Percentiles rank a stretch among this genome's conserved stretches.
phyloP scores from a whole-genome alignment of 352 stramenopile species.

The Halophytophthora polymorphica region DNA sequence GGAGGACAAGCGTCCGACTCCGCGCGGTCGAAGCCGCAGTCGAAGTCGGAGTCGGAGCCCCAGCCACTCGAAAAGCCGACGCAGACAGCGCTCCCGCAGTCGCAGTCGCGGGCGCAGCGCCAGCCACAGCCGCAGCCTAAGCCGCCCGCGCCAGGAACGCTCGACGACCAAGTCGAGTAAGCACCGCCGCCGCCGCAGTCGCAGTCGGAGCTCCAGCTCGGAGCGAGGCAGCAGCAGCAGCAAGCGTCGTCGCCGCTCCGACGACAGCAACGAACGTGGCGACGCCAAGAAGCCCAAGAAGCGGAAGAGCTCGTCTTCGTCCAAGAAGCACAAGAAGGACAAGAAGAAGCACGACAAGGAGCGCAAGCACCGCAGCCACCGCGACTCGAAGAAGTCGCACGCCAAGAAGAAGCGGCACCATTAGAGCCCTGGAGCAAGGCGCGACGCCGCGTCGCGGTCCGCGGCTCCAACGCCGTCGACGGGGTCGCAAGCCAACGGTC shows the following conservation, averaged over 20 bases:
- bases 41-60: constrained; percentile 31
- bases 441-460: no score
- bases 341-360: constrained; percentile 51
- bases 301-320: constrained; percentile 22
- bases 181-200: constrained; percentile 13
- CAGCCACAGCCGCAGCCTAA: constrained; percentile 9
- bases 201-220: constrained; percentile 15
- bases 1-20: constrained; percentile 18
- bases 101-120: constrained; percentile 21
- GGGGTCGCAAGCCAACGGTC: no score
- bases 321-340: constrained; percentile 36
- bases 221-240: constrained; percentile 8
- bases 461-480: no score
- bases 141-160: constrained; percentile 6
- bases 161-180: constrained; percentile 12
- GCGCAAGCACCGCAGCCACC: constrained; percentile 26
- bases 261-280: constrained; percentile 10
- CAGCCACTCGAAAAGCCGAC: constrained; percentile 16
- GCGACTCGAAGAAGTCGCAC: constrained; percentile 20
- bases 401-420: constrained; percentile 25
- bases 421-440: constrained; percentile 4
- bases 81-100: constrained; percentile 12
- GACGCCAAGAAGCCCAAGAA: constrained; percentile 38
- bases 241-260: constrained; percentile 16
- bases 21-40: constrained; percentile 24